phyloP scores from a whole-genome alignment of 768 basidiomycete genomes.

The Naganishia antarctica region DNA sequence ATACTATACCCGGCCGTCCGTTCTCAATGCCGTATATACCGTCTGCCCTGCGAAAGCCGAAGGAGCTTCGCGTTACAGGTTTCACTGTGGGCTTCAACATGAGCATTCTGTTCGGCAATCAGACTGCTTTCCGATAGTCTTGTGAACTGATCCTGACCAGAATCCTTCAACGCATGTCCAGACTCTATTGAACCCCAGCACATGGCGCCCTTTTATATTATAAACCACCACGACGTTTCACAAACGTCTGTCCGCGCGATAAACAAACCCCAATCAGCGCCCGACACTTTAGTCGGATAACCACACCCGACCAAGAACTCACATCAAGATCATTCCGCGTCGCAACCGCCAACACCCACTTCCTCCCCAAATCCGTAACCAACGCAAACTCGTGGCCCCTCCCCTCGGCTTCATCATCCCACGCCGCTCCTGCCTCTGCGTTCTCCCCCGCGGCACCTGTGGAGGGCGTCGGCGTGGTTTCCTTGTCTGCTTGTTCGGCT shows the following conservation, averaged over 20 bases:
- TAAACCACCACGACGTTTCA: constrained; percentile 41
- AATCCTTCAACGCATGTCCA: too few species aligned
- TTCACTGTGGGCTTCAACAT: too few species aligned
- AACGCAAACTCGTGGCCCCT: constrained; percentile 16
- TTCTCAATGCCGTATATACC: too few species aligned
- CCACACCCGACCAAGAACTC: constrained; percentile 15
- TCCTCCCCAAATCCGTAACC: constrained; percentile 67
- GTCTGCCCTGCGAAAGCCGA: too few species aligned
- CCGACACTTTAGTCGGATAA: neutral
- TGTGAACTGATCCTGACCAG: too few species aligned
- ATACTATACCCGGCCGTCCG: too few species aligned
- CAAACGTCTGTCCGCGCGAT: constrained; percentile 36
- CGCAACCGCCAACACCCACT: constrained; percentile 48
- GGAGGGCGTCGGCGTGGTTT: constrained; percentile 11
- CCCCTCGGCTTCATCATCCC: constrained; percentile 17
- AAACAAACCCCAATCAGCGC: neutral
- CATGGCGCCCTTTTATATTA: too few species aligned
- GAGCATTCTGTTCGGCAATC: too few species aligned
- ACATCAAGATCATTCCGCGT: constrained; percentile 47
- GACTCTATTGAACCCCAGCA: too few species aligned
- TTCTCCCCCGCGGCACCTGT: constrained; percentile 28
- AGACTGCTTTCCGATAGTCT: too few species aligned
- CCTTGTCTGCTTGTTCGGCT: neutral
- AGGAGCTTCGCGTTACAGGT: too few species aligned
- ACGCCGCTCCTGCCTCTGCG: neutral